Percentiles rank a stretch among this genome's conserved stretches.
These are phyloP conservation scores for Podosphaera xanthii DNA, from an alignment of 2,329 filamentous ascomycete genomes.

Conservation along the genomic window DNA sequence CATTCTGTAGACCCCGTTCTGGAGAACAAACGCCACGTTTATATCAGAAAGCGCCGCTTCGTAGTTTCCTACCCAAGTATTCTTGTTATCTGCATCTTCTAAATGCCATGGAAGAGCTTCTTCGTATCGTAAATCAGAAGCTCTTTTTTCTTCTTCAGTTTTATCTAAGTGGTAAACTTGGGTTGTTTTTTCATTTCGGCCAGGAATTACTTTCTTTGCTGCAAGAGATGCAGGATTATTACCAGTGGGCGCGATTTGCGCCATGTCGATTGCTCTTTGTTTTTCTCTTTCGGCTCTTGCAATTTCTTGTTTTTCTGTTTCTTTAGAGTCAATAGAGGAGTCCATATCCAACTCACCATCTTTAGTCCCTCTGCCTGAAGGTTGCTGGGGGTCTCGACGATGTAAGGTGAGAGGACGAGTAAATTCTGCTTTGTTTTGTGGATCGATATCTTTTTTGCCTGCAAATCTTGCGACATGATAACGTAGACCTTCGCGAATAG, in stretches of 20 bases:
- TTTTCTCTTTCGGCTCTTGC: constrained; percentile 58
- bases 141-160: constrained; percentile 45
- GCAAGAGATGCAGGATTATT: constrained; percentile 24
- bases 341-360: constrained; percentile 25
- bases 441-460: constrained; percentile 40
- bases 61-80: constrained; percentile 81
- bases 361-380: constrained; percentile 40
- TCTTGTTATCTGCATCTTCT: constrained; percentile 88
- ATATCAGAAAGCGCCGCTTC: constrained; percentile 72
- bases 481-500: constrained; percentile 55
- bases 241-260: constrained; percentile 72
- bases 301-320: constrained; percentile 43
- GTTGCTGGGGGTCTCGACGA: constrained; percentile 61
- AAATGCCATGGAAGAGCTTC: constrained; percentile 92
- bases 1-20: constrained; percentile 52
- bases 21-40: constrained; percentile 57
- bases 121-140: constrained; percentile 59
- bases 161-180: constrained; percentile 66
- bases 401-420: constrained; percentile 73
- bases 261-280: constrained; percentile 66
- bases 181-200: constrained; percentile 65
- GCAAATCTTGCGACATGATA: constrained; percentile 69
- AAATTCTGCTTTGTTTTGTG: constrained; percentile 51
- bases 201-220: constrained; percentile 27
- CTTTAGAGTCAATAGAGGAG: constrained; percentile 29